A percentile compares a stretch with the other conserved stretches of the same genome.
Conservation (phyloP, 108 stramenopile genomes). For the Skeletonema menzelii region DNA sequence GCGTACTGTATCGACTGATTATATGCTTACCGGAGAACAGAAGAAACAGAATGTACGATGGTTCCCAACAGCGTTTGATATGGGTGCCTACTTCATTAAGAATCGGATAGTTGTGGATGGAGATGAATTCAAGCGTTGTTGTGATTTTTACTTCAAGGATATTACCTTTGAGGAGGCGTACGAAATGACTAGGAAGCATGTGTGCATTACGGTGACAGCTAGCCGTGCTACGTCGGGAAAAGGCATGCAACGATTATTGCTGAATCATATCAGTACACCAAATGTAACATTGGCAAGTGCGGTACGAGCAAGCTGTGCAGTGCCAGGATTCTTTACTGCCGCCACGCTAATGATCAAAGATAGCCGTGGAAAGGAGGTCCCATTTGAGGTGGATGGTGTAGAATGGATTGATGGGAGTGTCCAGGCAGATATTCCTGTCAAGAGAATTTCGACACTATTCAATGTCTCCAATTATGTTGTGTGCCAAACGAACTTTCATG, state of each 20-base stretch:
- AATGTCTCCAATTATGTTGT: constrained; percentile 90
- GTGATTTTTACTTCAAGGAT: constrained; percentile 86
- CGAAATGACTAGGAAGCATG: constrained; percentile 87
- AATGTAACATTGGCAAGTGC: constrained; percentile 88
- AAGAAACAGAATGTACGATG: constrained; percentile 79
- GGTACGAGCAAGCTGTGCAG: constrained; percentile 88
- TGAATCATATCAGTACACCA: constrained; percentile 94
- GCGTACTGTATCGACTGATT: constrained; percentile 83
- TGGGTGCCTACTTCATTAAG: constrained; percentile 82
- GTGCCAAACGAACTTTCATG: constrained; percentile 93
- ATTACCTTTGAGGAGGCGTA: constrained; percentile 94
- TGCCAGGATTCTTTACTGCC: constrained; percentile 91
- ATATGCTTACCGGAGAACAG: constrained; percentile 76
- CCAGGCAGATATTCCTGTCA: constrained; percentile 93
- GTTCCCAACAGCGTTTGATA: constrained; percentile 82
- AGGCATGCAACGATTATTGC: constrained; percentile 79
- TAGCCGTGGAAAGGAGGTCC: constrained; percentile 71
- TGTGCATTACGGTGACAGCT: constrained; percentile 92
- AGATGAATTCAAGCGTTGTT: constrained; percentile 70
- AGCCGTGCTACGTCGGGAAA: constrained; percentile 71
- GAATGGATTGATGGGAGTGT: constrained; percentile 95
- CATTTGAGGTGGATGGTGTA: constrained; percentile 94
- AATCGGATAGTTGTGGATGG: constrained; percentile 77
- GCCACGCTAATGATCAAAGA: constrained; percentile 87
- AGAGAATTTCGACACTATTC: constrained; percentile 89